Evolutionary conservation across 1,284 basidiomycete species (phyloP).

Genomic region (Xanthoconium separans): DNA sequence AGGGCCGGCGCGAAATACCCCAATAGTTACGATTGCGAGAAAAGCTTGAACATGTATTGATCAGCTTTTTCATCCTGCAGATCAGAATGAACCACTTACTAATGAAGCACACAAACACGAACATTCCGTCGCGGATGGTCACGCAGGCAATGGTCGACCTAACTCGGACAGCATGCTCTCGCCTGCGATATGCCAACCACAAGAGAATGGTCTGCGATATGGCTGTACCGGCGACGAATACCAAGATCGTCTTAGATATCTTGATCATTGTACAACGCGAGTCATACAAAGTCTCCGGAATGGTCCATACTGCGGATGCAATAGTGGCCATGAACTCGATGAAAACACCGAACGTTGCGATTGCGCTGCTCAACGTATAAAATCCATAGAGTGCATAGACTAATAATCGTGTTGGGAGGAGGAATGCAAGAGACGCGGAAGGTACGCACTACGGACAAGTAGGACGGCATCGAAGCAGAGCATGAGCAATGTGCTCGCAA

Average conservation of each 20-base stretch:
- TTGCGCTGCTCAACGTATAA: neutral
- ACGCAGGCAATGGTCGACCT: constrained; percentile 11
- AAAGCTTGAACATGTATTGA: neutral
- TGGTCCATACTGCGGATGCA: neutral
- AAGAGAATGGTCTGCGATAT: constrained; percentile 20
- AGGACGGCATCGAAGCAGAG: constrained; percentile 17
- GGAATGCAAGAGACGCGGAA: neutral
- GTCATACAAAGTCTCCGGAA: constrained; percentile 15
- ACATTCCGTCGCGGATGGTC: constrained; percentile 25
- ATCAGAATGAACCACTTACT: constrained; percentile 9
- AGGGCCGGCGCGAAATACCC: constrained; percentile 2
- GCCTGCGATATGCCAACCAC: constrained; percentile 19
- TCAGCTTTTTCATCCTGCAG: neutral
- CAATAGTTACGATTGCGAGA: constrained; percentile 3
- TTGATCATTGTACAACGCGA: constrained; percentile 9
- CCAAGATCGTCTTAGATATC: constrained; percentile 10
- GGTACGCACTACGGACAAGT: constrained; percentile 22
- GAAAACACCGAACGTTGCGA: constrained; percentile 10
- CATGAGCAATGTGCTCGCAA: constrained; percentile 6
- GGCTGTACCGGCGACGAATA: constrained; percentile 8
- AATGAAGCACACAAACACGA: constrained; percentile 17
- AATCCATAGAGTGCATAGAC: constrained; percentile 21
- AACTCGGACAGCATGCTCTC: neutral
- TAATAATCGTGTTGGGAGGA: neutral
- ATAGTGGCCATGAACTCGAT: constrained; percentile 4